Evolutionary conservation across 1,284 basidiomycete genomes (phyloP), one percentile per base, ranked within the genome.

Genomic region (Pseudozyma pruni): DNA sequence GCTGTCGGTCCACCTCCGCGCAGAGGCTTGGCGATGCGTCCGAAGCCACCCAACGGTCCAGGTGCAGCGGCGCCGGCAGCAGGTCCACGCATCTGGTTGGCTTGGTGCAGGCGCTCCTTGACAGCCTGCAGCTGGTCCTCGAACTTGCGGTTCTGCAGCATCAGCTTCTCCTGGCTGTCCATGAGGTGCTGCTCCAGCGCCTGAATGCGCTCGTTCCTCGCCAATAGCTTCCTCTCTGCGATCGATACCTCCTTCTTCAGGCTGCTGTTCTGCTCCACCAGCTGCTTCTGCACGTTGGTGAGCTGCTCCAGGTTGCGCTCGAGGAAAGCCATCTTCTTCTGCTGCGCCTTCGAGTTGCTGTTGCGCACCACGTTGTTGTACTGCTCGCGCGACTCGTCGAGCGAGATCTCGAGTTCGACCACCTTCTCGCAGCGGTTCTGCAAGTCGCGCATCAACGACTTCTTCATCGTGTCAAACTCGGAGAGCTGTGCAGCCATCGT

Each of bases 381-480:
- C 83, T 98, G 94, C 84, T 99, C 96, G 83, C 93, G 93, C 83
- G 96, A 93, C 83, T 98, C 96, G 82, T 99, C 96, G 37, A 99
- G 86, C 83, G 98, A 95, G 75, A 99, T 98, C 84, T 99, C 96
- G 44, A 99, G 89, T 84, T 98, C 96, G 58, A 99, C 95, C 39
- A 99, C 94, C 90, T 98, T 98, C 86, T 99, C 96, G 83, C 96
- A 99, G 41, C 96, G 93, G 84, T 98, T 97, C 86, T 98, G 96
- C 72, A 99, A 85, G 86, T 98, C 96, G 45, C 93, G 90, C 91
- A 98, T 97, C 73, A 99, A 87, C 62, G 91, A 95, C 86, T 97
- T 96, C 88, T 98, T 98, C 82, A 98, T 93, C 32, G 91, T 90
- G 83, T 99, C 96, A 83, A 98, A 99, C 83, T 99, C 96, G 72